A percentile compares a stretch with the other conserved stretches of the same genome.
phyloP scores from a whole-genome alignment of 108 stramenopile species.

The Licmophora abbreviata region DNA sequence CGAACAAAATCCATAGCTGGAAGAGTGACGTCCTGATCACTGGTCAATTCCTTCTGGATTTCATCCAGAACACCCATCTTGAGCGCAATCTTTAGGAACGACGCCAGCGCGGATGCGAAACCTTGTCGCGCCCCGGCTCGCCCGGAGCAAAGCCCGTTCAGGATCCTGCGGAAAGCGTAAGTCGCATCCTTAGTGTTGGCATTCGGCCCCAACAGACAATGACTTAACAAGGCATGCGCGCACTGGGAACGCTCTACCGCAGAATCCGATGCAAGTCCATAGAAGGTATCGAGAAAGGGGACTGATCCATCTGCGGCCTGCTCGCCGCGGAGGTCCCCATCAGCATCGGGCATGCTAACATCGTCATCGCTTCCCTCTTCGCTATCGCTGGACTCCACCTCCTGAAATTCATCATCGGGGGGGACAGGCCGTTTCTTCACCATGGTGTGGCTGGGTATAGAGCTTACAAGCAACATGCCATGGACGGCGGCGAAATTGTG shows the following conservation, averaged over 20 bases:
- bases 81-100: constrained; percentile 58
- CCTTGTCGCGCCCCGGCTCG: constrained; percentile 81
- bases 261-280: constrained; percentile 53
- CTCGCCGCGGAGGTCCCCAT: too few relatives aligned
- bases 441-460: too few relatives aligned
- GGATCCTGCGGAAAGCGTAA: constrained; percentile 67
- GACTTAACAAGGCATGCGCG: constrained; percentile 59
- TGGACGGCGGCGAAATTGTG: too few relatives aligned
- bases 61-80: constrained; percentile 18
- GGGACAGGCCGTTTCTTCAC: too few relatives aligned
- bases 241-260: constrained; percentile 49
- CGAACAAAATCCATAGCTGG: constrained; percentile 38
- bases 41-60: constrained; percentile 20
- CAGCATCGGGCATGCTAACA: too few relatives aligned
- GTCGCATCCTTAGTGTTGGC: constrained; percentile 67
- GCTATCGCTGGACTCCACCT: too few relatives aligned
- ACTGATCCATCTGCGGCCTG: too few relatives aligned
- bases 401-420: too few relatives aligned
- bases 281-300: constrained; percentile 77
- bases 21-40: constrained; percentile 14
- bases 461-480: too few relatives aligned
- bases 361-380: too few relatives aligned
- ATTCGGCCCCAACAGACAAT: constrained; percentile 44
- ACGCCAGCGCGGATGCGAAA: constrained; percentile 68
- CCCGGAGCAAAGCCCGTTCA: constrained; percentile 77